Conservation (phyloP, 2,329 filamentous ascomycete species). For the Cercospora canescens region DNA sequence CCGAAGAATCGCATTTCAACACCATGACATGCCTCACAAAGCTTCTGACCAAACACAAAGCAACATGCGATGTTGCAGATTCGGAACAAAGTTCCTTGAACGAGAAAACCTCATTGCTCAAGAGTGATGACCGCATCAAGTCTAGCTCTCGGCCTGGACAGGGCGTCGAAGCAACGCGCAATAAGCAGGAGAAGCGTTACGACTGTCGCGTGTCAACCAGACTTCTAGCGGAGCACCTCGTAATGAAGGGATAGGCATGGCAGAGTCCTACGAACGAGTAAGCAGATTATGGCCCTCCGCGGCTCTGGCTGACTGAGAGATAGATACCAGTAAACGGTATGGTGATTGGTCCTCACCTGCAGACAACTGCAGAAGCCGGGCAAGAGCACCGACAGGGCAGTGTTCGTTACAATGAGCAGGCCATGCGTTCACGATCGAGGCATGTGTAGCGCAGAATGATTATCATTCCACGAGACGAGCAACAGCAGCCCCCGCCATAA, state of each 20-base stretch:
- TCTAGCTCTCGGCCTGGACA: too few relatives aligned
- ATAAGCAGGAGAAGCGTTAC: not conserved
- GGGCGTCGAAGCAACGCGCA: not conserved
- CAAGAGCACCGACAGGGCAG: not conserved
- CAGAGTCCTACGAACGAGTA: not conserved
- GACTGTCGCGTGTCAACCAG: not conserved
- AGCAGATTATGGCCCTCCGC: not conserved
- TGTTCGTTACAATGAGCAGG: not conserved
- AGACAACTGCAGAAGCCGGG: not conserved
- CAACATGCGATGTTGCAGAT: not conserved
- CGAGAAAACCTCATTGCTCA: not conserved
- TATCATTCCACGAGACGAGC: not conserved
- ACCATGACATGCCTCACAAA: not conserved
- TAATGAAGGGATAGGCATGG: not conserved
- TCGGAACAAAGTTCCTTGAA: not conserved
- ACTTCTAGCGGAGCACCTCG: not conserved
- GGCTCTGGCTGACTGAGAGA: not conserved
- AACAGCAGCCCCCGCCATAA: not conserved
- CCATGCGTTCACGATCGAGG: not conserved
- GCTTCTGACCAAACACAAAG: not conserved
- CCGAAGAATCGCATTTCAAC: not conserved
- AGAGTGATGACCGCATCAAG: not conserved
- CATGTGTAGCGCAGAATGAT: not conserved
- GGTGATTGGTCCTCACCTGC: not conserved
- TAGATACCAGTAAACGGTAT: not conserved